Percentiles rank a stretch among this genome's conserved stretches.
These are phyloP conservation scores for Cystobasidiopsis lactophilus DNA, from an alignment of 768 basidiomycete genomes.

Conservation along the genomic window DNA sequence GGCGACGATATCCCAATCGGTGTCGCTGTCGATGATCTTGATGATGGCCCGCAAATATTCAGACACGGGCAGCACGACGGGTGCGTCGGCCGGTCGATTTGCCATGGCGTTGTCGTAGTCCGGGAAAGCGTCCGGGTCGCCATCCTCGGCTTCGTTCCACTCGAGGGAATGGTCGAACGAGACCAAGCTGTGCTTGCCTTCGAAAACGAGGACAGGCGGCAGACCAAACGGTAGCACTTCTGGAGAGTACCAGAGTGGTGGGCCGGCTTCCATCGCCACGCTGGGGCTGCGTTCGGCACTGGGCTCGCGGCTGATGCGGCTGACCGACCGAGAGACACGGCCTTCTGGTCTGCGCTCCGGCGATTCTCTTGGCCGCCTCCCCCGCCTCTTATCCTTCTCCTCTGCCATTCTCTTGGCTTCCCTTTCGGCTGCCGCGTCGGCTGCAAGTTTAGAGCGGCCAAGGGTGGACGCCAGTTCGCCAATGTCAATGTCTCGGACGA, in stretches of 20 bases:
- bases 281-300: not conserved
- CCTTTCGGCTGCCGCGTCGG: not conserved
- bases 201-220: not conserved
- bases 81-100: slow-evolving; percentile 1
- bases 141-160: slow-evolving; percentile 22
- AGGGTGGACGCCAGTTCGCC: slow-evolving; percentile 10
- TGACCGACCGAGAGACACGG: not conserved
- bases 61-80: slow-evolving; percentile 40
- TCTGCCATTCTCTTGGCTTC: not conserved
- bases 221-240: not conserved
- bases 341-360: slow-evolving; percentile 7
- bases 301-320: not conserved
- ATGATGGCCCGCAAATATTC: slow-evolving; percentile 44
- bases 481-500: slow-evolving; percentile 33
- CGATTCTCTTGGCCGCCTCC: slow-evolving; percentile 4
- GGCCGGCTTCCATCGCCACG: not conserved
- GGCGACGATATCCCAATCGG: slow-evolving; percentile 78
- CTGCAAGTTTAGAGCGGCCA: not conserved
- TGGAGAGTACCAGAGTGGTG: slow-evolving; percentile 5
- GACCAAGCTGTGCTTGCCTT: slow-evolving; percentile 11
- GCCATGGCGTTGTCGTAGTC: slow-evolving; percentile 6
- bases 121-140: slow-evolving; percentile 20
- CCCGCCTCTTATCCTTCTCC: not conserved
- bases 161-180: slow-evolving; percentile 22
- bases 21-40: slow-evolving; percentile 46